phyloP scores from a whole-genome alignment of 371 early-diverging fungal species.

The Saksenaea vasiformis region DNA sequence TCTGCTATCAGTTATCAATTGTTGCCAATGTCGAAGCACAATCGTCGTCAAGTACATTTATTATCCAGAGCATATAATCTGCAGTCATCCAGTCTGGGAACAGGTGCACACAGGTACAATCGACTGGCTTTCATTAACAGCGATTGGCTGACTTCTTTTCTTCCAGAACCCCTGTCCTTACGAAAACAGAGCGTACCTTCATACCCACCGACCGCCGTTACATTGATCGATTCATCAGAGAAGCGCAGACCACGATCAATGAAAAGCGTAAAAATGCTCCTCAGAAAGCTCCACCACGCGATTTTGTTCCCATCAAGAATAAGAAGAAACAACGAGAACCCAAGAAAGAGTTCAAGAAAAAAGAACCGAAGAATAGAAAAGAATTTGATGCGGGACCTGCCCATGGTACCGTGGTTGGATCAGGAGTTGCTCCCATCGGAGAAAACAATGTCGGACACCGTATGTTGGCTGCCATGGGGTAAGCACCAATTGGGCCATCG shows the following conservation, averaged over 20 bases:
- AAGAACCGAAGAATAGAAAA: not conserved
- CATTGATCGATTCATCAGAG: constrained; percentile 42
- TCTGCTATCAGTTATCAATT: constrained; percentile 38
- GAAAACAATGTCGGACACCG: constrained; percentile 76
- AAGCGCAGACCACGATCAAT: constrained; percentile 35
- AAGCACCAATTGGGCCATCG: constrained; percentile 13
- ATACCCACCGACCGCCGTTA: constrained; percentile 53
- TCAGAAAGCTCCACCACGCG: not conserved
- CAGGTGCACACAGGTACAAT: constrained; percentile 34
- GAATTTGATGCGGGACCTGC: constrained; percentile 4
- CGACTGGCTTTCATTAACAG: not conserved
- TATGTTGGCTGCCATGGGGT: constrained; percentile 84
- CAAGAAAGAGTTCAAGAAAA: not conserved
- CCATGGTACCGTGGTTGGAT: constrained; percentile 73
- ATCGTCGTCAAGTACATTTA: constrained; percentile 55
- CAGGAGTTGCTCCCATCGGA: constrained; percentile 62
- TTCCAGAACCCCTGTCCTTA: constrained; percentile 39
- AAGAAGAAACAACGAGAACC: constrained; percentile 8
- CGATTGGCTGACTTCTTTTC: not conserved
- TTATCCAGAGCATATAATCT: constrained; percentile 54
- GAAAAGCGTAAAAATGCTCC: constrained; percentile 17
- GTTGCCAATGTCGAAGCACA: constrained; percentile 53
- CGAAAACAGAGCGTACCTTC: constrained; percentile 52
- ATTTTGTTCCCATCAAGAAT: constrained; percentile 17
- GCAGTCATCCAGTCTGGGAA: constrained; percentile 51